Conservation (phyloP, 768 basidiomycete genomes). For the Tylopilus rubrobrunneus region DNA sequence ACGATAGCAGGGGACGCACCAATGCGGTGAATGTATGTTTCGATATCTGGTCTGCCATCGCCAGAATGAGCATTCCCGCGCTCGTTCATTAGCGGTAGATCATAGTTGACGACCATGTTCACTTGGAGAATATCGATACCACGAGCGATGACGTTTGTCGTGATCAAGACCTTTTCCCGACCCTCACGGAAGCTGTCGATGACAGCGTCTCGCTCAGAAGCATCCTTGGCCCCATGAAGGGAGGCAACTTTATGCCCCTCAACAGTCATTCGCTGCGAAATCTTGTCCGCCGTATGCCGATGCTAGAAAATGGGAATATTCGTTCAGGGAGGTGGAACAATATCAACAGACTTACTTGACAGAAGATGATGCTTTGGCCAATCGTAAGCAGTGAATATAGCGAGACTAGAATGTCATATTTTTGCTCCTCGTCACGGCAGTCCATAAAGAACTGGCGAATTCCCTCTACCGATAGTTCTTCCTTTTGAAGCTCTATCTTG, state of each 20-base stretch:
- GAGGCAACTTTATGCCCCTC: slow-evolving; percentile 98
- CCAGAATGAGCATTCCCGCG: slow-evolving; percentile 40
- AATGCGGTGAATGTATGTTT: slow-evolving; percentile 98
- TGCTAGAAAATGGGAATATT: slow-evolving; percentile 42
- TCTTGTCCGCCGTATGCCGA: slow-evolving; percentile 89
- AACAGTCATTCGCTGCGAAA: slow-evolving; percentile 82
- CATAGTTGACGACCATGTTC: slow-evolving; percentile 99
- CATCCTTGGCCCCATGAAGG: slow-evolving; percentile 91
- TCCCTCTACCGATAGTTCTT: slow-evolving; percentile 89
- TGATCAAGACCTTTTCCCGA: slow-evolving; percentile 94
- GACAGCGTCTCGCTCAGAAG: slow-evolving; percentile 81
- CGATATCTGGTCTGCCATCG: slow-evolving; percentile 77
- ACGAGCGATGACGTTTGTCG: slow-evolving; percentile 97
- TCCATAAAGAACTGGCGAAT: slow-evolving; percentile 99
- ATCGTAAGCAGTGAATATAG: slow-evolving; percentile 90
- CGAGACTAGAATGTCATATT: slow-evolving; percentile 92
- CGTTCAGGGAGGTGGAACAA: neutral
- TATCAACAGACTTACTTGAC: slow-evolving; percentile 55
- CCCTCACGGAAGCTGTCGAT: slow-evolving; percentile 97
- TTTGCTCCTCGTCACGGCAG: slow-evolving; percentile 84
- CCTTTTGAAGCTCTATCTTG: slow-evolving; percentile 92
- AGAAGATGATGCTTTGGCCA: slow-evolving; percentile 98
- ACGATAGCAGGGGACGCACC: slow-evolving; percentile 48
- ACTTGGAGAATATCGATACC: slow-evolving; percentile 99
- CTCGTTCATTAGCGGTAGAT: slow-evolving; percentile 83